phyloP scores from a whole-genome alignment of 2,329 filamentous ascomycete species.

The Verticillium klebahnii region DNA sequence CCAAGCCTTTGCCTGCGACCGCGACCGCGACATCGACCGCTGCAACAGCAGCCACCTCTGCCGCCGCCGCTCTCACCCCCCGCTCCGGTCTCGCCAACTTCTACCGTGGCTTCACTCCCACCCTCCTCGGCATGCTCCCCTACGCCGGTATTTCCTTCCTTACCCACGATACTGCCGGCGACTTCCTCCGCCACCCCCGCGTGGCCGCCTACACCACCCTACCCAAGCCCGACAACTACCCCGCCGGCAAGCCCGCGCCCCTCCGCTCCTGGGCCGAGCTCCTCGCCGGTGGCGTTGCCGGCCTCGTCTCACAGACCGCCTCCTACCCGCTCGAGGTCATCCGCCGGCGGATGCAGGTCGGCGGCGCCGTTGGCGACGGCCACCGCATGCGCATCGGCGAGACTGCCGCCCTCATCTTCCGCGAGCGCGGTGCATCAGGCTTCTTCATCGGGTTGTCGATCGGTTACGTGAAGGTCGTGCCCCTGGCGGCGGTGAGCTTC shows the following conservation, averaged over 20 bases:
- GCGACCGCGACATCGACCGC: constrained; percentile 36
- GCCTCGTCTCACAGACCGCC: constrained; percentile 82
- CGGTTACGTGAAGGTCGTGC: constrained; percentile 90
- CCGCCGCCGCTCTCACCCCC: constrained; percentile 37
- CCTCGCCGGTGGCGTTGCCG: constrained; percentile 76
- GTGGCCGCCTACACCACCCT: constrained; percentile 73
- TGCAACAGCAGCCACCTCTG: constrained; percentile 39
- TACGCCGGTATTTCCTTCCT: constrained; percentile 96
- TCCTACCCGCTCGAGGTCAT: constrained; percentile 95
- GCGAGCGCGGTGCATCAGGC: constrained; percentile 70
- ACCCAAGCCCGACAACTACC: constrained; percentile 50
- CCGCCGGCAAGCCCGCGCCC: constrained; percentile 60
- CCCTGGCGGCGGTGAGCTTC: constrained; percentile 72
- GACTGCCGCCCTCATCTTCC: constrained; percentile 69
- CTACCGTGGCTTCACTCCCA: constrained; percentile 89
- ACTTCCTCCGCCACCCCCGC: constrained; percentile 67
- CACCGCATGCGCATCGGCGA: constrained; percentile 73
- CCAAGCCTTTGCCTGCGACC: constrained; percentile 27
- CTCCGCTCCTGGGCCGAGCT: constrained; percentile 86
- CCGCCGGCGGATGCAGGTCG: constrained; percentile 90
- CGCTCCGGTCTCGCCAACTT: constrained; percentile 78
- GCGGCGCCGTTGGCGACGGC: constrained; percentile 88
- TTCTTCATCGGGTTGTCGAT: constrained; percentile 94
- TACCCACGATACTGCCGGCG: constrained; percentile 85
- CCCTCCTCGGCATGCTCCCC: constrained; percentile 89